Evolutionary conservation across 805 yeast genomes (phyloP).

Genomic region (Candida jianshihensis): DNA sequence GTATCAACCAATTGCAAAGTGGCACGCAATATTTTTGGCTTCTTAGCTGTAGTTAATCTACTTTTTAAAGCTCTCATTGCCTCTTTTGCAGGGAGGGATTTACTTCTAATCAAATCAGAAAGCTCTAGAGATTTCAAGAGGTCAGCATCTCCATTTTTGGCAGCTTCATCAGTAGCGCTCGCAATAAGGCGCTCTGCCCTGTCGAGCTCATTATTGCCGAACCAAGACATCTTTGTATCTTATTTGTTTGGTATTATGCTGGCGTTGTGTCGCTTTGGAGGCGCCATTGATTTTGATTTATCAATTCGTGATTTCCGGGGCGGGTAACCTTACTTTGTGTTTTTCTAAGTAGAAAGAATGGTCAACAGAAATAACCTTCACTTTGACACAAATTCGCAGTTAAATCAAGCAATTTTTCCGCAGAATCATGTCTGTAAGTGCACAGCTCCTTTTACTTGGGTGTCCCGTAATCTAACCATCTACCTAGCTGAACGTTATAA

Average conservation of each 20-base stretch:
- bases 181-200: slow-evolving; percentile 50
- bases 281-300: too few relatives aligned
- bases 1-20: slow-evolving; percentile 74
- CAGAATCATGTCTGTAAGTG: neutral
- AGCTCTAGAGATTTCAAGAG: slow-evolving; percentile 70
- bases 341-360: too few relatives aligned
- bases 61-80: slow-evolving; percentile 82
- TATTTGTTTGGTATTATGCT: too few relatives aligned
- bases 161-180: slow-evolving; percentile 80
- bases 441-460: too few relatives aligned
- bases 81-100: slow-evolving; percentile 68
- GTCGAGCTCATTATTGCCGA: slow-evolving; percentile 8
- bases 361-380: too few relatives aligned
- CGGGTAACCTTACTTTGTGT: too few relatives aligned
- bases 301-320: too few relatives aligned
- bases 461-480: neutral
- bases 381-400: too few relatives aligned
- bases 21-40: slow-evolving; percentile 76
- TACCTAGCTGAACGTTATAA: slow-evolving; percentile 45
- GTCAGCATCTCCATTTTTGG: slow-evolving; percentile 88
- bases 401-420: too few relatives aligned
- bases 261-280: too few relatives aligned
- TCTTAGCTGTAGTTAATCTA: slow-evolving; percentile 53
- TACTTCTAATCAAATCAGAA: slow-evolving; percentile 80
- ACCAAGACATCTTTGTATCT: slow-evolving; percentile 21